Conservation (phyloP, 805 yeast genomes). For the Deakozyma indianensis region DNA sequence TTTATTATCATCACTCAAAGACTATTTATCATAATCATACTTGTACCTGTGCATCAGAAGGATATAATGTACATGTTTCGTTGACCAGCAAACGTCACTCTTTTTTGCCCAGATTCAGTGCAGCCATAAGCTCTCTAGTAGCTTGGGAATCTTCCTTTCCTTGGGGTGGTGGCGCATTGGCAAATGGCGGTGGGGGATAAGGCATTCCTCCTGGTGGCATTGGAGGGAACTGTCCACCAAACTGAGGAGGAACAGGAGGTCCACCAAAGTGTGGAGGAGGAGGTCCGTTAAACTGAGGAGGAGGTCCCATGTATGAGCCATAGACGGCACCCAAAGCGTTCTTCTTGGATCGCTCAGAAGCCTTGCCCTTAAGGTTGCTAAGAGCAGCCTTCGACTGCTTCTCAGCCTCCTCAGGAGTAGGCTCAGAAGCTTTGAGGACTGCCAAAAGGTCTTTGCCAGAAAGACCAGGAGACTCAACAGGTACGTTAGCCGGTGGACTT, state of each 20-base stretch:
- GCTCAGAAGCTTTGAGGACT: slow-evolving; percentile 1
- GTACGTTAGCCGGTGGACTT: slow-evolving; percentile 3
- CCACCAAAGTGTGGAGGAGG: slow-evolving; percentile 3
- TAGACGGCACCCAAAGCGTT: slow-evolving; percentile 11
- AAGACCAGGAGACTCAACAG: slow-evolving; percentile 13
- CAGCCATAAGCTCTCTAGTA: slow-evolving; percentile 13
- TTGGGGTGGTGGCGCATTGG: slow-evolving; percentile 1
- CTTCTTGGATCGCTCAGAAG: slow-evolving; percentile 7
- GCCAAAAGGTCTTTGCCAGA: slow-evolving; percentile 5
- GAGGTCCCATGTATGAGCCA: slow-evolving; percentile 8
- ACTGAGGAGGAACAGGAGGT: slow-evolving; percentile 7
- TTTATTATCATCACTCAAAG: background rate
- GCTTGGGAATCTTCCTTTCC: slow-evolving; percentile 9
- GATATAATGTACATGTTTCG: background rate
- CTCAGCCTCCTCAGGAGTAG: slow-evolving; percentile 14
- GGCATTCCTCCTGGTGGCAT: slow-evolving; percentile 3
- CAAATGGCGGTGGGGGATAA: slow-evolving; percentile 6
- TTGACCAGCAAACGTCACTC: slow-evolving; percentile 1
- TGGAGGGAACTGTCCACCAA: slow-evolving; percentile 3
- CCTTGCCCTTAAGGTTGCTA: slow-evolving; percentile 8
- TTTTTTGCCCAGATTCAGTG: slow-evolving; percentile 7
- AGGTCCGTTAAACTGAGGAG: slow-evolving; percentile 3
- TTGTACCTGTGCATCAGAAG: background rate
- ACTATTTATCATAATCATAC: too few relatives aligned
- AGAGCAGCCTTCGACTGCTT: slow-evolving; percentile 3